These are phyloP conservation scores for Hansenula lynferdii DNA, from an alignment of 1,139 yeast species.

Conservation along the genomic window DNA sequence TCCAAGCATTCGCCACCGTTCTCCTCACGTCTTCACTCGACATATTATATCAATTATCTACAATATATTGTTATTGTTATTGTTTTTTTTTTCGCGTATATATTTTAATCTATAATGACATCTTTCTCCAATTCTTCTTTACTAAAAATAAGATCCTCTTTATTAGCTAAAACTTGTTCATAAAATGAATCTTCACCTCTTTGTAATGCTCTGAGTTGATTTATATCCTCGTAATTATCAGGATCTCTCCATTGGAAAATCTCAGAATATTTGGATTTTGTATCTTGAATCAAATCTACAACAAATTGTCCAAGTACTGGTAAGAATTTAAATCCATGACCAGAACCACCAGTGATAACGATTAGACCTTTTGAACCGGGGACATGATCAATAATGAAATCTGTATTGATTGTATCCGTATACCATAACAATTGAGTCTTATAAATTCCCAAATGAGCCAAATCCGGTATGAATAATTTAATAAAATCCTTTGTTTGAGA, in stretches of 20 bases:
- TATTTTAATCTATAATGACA: background rate
- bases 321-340: conserved; percentile 37
- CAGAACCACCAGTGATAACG: conserved; percentile 42
- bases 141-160: conserved; percentile 10
- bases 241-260: conserved; percentile 33
- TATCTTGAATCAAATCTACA: conserved; percentile 27
- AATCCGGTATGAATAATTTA: conserved; percentile 25
- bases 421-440: conserved; percentile 36
- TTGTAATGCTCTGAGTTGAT: conserved; percentile 8
- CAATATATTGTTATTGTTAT: background rate
- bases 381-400: conserved; percentile 37
- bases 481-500: conserved; percentile 22
- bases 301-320: conserved; percentile 35
- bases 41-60: background rate
- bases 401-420: conserved; percentile 38
- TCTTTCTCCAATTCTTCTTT: background rate
- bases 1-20: background rate
- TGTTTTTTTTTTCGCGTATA: background rate
- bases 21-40: background rate
- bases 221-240: conserved; percentile 17
- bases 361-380: conserved; percentile 28
- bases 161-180: conserved; percentile 9
- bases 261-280: conserved; percentile 22
- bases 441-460: conserved; percentile 20
- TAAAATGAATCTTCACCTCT: conserved; percentile 12